Conservation (phyloP, 306 rosid genomes). For the Mucuna pruriens region DNA sequence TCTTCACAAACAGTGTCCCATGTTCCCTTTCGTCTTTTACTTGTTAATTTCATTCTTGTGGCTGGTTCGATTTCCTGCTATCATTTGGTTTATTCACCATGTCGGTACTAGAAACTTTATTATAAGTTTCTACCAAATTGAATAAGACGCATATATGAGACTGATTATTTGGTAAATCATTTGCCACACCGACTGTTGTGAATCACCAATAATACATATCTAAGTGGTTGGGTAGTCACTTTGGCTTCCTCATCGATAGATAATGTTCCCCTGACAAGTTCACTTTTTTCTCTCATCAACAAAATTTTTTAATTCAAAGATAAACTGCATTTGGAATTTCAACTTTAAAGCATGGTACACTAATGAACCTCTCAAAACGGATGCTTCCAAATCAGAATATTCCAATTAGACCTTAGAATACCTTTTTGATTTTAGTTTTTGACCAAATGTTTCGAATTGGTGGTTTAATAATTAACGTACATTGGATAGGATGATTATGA, state of each 20-base stretch:
- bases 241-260: conserved; percentile 35
- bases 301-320: neutral
- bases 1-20: neutral
- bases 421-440: neutral
- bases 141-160: conserved; percentile 43
- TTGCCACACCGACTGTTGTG: conserved; percentile 26
- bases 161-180: conserved; percentile 38
- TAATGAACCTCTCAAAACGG: neutral
- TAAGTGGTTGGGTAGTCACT: conserved; percentile 44
- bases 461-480: neutral
- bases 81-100: conserved; percentile 44
- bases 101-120: conserved; percentile 38
- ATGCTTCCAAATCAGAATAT: neutral
- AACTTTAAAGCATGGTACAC: conserved; percentile 12
- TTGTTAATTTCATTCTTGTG: conserved; percentile 40
- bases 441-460: neutral
- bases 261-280: conserved; percentile 37
- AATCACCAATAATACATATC: conserved; percentile 43
- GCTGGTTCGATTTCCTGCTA: conserved; percentile 14
- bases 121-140: conserved; percentile 16
- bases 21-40: conserved; percentile 41
- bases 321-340: neutral
- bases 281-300: neutral
- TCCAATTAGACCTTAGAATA: neutral
- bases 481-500: neutral